Conservation (phyloP, 768 basidiomycete genomes). For the Amanita phalloides region DNA sequence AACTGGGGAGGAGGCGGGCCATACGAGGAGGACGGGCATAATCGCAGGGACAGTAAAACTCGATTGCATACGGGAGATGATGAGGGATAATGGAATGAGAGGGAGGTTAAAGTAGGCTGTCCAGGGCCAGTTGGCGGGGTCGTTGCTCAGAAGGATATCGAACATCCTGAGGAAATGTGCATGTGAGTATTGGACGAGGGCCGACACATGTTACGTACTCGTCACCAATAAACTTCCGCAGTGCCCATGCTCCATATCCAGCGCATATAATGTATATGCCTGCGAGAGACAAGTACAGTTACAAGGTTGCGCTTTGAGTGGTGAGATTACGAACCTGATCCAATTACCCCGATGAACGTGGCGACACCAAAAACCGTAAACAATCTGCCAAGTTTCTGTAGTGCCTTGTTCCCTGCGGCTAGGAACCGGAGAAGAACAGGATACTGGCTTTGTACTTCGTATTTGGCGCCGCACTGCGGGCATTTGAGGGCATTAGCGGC, state of each 20-base stretch:
- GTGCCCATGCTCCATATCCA: constrained; percentile 63
- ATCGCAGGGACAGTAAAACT: constrained; percentile 21
- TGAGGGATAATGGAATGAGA: constrained; percentile 55
- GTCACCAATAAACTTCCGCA: constrained; percentile 57
- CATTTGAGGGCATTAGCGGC: constrained; percentile 66
- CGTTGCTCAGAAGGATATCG: constrained; percentile 51
- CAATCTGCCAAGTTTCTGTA: constrained; percentile 41
- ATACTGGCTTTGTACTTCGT: constrained; percentile 58
- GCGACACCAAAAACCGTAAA: constrained; percentile 41
- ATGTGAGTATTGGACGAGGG: background rate
- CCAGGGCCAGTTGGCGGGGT: constrained; percentile 68
- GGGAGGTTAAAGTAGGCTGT: constrained; percentile 69
- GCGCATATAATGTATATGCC: constrained; percentile 41
- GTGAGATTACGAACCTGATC: constrained; percentile 40
- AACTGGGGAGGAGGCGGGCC: constrained; percentile 30
- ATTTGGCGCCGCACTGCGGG: constrained; percentile 61
- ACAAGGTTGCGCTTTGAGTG: background rate
- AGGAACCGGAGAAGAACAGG: constrained; percentile 41
- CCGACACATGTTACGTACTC: constrained; percentile 31
- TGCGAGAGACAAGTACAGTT: constrained; percentile 7
- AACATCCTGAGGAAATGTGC: constrained; percentile 35
- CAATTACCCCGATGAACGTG: constrained; percentile 41
- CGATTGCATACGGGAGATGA: constrained; percentile 46
- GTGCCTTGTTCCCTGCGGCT: constrained; percentile 34
- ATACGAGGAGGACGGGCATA: constrained; percentile 35